These are phyloP conservation scores for Clitopilus hobsonii DNA, from an alignment of 768 basidiomycete genomes.

Conservation along the genomic window DNA sequence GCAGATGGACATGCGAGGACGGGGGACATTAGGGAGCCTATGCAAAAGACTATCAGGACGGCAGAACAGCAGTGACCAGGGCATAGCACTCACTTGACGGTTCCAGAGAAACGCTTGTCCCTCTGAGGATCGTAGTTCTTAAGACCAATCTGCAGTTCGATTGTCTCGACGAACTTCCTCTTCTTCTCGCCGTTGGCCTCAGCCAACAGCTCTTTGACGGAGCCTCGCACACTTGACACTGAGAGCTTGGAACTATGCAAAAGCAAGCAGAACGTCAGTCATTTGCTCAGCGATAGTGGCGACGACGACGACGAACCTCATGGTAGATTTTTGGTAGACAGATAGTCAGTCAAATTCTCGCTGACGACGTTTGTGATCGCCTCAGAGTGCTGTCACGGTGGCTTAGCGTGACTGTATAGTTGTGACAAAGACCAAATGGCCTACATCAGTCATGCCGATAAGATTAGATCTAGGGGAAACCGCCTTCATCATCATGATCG, in stretches of 20 bases:
- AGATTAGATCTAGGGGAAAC: not conserved
- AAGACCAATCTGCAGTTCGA: slow-evolving; percentile 94
- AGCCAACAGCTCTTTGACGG: slow-evolving; percentile 85
- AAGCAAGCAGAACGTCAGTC: not conserved
- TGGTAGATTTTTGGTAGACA: not conserved
- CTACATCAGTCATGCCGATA: not conserved
- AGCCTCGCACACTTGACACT: slow-evolving; percentile 99
- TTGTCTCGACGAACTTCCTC: slow-evolving; percentile 93
- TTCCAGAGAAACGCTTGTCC: slow-evolving; percentile 99
- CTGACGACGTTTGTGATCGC: not conserved
- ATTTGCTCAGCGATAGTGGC: not conserved
- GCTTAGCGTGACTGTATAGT: not conserved
- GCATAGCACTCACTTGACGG: slow-evolving; percentile 70
- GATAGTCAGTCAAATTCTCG: not conserved
- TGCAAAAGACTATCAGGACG: slow-evolving; percentile 3
- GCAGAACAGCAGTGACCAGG: not conserved
- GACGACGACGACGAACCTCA: not conserved
- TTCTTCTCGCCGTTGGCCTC: slow-evolving; percentile 84
- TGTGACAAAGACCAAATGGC: not conserved
- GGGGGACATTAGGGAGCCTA: slow-evolving; percentile 94
- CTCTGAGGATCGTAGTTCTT: slow-evolving; percentile 99
- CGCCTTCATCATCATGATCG: too few species aligned
- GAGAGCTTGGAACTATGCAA: slow-evolving; percentile 73
- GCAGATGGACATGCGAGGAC: slow-evolving; percentile 99
- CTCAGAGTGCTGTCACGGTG: not conserved